Percentiles rank a stretch among this genome's conserved stretches.
phyloP scores from a whole-genome alignment of 768 basidiomycete genomes.

The Botryobasidium botryosum region DNA sequence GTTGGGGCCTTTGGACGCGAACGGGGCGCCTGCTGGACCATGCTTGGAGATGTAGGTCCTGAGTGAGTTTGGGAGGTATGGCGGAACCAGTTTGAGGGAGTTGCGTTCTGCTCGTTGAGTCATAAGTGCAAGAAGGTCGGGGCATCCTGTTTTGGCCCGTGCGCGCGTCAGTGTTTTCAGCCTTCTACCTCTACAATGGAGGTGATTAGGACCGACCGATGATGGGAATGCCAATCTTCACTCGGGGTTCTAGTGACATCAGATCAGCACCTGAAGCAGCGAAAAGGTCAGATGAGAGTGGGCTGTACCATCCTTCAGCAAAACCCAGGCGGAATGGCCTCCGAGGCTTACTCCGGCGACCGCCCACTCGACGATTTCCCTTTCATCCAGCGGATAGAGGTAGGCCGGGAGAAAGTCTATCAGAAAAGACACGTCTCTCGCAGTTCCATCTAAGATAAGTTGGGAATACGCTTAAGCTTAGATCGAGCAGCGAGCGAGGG shows the following conservation, averaged over 20 bases:
- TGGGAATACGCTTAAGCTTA: neutral
- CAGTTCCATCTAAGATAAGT: conserved; percentile 35
- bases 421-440: conserved; percentile 58
- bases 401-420: conserved; percentile 65
- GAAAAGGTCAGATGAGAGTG: neutral
- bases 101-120: neutral
- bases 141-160: conserved; percentile 33
- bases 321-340: conserved; percentile 70
- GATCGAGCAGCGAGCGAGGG: neutral
- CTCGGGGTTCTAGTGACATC: conserved; percentile 23
- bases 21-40: conserved; percentile 32
- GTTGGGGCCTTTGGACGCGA: conserved; percentile 20
- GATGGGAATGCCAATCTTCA: conserved; percentile 29
- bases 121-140: conserved; percentile 45
- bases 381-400: conserved; percentile 51
- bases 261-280: neutral
- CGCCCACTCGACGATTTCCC: conserved; percentile 47
- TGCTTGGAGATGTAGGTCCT: conserved; percentile 26
- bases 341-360: conserved; percentile 66
- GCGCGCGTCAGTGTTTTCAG: neutral
- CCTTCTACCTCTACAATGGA: neutral
- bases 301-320: conserved; percentile 36
- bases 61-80: conserved; percentile 36
- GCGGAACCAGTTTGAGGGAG: conserved; percentile 20
- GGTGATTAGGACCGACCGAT: conserved; percentile 19